These are phyloP conservation scores for Lactifluus hygrophoroides DNA, from an alignment of 768 basidiomycete species.

Conservation along the genomic window DNA sequence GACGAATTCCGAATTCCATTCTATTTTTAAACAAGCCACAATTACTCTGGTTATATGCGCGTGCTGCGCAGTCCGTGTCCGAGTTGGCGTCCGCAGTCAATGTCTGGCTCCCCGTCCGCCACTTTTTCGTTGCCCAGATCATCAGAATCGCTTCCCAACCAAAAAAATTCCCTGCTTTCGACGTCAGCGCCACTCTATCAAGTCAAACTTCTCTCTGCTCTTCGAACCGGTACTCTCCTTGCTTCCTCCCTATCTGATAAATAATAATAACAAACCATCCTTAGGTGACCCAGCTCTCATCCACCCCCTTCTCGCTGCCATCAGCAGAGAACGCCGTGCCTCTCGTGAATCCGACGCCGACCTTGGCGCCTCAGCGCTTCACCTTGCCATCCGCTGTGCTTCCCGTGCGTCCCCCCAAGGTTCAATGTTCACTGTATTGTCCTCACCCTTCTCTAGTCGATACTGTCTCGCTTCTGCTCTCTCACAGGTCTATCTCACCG, in stretches of 20 bases:
- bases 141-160: not conserved
- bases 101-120: not conserved
- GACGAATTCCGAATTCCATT: too few species aligned
- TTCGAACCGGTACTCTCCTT: constrained; percentile 29
- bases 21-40: too few species aligned
- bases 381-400: constrained; percentile 77
- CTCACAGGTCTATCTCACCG: constrained; percentile 69
- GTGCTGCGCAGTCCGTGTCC: not conserved
- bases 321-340: constrained; percentile 53
- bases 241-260: not conserved
- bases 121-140: too few species aligned
- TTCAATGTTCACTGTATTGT: not conserved
- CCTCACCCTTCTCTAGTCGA: constrained; percentile 35
- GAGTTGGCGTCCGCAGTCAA: not conserved
- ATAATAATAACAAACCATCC: not conserved
- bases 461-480: constrained; percentile 59
- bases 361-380: constrained; percentile 65
- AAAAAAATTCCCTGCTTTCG: not conserved
- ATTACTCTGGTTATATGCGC: not conserved
- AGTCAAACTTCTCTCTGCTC: constrained; percentile 34
- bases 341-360: constrained; percentile 44
- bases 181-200: constrained; percentile 32
- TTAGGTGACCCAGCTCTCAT: constrained; percentile 70
- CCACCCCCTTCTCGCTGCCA: constrained; percentile 75
- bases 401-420: constrained; percentile 42